Conservation (phyloP, 768 basidiomycete species). For the Pleurotus pulmonarius region DNA sequence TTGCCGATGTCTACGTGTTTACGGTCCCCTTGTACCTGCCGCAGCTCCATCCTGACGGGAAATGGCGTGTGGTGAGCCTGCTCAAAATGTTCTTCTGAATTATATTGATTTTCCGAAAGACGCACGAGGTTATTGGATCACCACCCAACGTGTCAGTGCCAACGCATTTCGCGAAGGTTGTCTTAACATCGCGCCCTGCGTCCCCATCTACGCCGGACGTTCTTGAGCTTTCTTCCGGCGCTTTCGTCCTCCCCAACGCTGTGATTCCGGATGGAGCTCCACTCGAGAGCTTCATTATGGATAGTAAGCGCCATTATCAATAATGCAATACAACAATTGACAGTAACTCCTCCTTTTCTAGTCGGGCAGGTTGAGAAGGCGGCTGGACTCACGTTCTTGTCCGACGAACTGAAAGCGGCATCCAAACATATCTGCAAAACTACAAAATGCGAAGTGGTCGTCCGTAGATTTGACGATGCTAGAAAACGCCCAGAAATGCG, state of each 20-base stretch:
- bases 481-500: constrained; percentile 59
- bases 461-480: constrained; percentile 89
- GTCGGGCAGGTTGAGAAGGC: constrained; percentile 92
- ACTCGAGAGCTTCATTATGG: constrained; percentile 76
- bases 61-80: constrained; percentile 86
- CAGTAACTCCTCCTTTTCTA: constrained; percentile 21
- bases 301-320: constrained; percentile 45
- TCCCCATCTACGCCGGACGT: constrained; percentile 70
- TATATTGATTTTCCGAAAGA: constrained; percentile 38
- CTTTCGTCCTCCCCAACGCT: constrained; percentile 96
- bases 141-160: constrained; percentile 92
- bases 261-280: constrained; percentile 82
- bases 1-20: constrained; percentile 95
- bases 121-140: constrained; percentile 91
- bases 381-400: constrained; percentile 85
- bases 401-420: constrained; percentile 65
- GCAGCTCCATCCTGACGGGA: constrained; percentile 79
- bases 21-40: constrained; percentile 97
- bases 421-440: constrained; percentile 88
- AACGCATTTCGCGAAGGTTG: constrained; percentile 97
- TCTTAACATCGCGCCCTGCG: constrained; percentile 71
- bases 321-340: constrained; percentile 5
- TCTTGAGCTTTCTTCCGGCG: constrained; percentile 81
- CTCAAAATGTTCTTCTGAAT: neutral
- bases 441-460: constrained; percentile 83